These are phyloP conservation scores for Akanthomyces uredinophilus DNA, from an alignment of 2,329 filamentous ascomycete genomes.

Conservation along the genomic window DNA sequence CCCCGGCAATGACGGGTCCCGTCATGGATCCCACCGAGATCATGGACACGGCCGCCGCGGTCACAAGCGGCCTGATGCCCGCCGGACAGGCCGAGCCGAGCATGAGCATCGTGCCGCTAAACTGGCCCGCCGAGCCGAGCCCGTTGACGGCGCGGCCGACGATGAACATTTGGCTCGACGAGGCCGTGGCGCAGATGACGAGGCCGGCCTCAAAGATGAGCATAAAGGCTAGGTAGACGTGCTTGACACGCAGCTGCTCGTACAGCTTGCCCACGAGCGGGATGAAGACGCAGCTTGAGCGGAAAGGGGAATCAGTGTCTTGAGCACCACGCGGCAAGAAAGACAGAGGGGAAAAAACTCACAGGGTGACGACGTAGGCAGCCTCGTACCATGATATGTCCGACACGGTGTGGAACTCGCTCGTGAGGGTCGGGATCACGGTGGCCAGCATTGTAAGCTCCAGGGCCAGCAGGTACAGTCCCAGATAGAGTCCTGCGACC, in stretches of 20 bases:
- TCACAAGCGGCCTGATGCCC: not conserved
- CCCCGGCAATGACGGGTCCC: conserved; percentile 11
- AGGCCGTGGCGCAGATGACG: conserved; percentile 3
- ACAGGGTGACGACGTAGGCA: conserved; percentile 14
- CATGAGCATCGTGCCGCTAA: conserved; percentile 10
- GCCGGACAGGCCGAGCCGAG: not conserved
- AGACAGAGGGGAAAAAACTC: not conserved
- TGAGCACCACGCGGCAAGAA: not conserved
- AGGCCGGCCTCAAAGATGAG: conserved; percentile 9
- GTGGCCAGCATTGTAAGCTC: conserved; percentile 16
- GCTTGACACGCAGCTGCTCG: conserved; percentile 8
- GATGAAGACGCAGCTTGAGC: conserved; percentile 5
- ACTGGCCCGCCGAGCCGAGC: conserved; percentile 8
- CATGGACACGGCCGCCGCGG: conserved; percentile 7
- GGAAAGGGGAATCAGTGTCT: no score
- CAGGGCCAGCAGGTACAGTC: conserved; percentile 14
- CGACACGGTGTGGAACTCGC: conserved; percentile 10
- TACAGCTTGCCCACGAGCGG: conserved; percentile 10
- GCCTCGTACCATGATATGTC: conserved; percentile 16
- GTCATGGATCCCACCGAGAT: conserved; percentile 12
- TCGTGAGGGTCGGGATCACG: conserved; percentile 10
- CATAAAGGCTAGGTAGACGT: conserved; percentile 11
- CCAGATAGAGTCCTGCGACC: conserved; percentile 2
- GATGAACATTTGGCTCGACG: conserved; percentile 6
- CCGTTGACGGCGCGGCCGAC: conserved; percentile 12